Conservation (phyloP, 2,329 filamentous ascomycete genomes). For the Alternaria burnsii region DNA sequence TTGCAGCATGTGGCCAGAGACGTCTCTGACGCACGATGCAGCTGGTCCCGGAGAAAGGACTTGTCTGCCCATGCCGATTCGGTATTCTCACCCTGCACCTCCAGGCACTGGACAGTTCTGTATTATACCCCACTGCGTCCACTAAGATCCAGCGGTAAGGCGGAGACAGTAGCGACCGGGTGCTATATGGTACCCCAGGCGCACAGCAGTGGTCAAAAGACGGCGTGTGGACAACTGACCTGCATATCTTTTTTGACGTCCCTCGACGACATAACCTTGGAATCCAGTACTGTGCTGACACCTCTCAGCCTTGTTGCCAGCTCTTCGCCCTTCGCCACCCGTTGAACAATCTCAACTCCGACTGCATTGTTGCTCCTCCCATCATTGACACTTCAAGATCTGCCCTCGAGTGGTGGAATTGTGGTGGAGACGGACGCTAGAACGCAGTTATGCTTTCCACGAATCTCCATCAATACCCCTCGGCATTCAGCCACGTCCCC, state of each 20-base stretch:
- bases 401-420: conserved; percentile 34
- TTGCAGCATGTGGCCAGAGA: conserved; percentile 47
- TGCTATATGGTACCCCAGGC: conserved; percentile 50
- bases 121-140: conserved; percentile 48
- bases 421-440: conserved; percentile 46
- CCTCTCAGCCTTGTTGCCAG: conserved; percentile 18
- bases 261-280: conserved; percentile 37
- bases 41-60: conserved; percentile 45
- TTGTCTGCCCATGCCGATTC: conserved; percentile 41
- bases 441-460: conserved; percentile 49
- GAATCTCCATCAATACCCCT: conserved; percentile 50
- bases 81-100: conserved; percentile 46
- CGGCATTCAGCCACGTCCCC: conserved; percentile 54
- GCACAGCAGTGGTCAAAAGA: conserved; percentile 44
- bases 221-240: conserved; percentile 39
- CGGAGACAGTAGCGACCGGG: conserved; percentile 43
- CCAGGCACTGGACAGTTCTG: conserved; percentile 40
- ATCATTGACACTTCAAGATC: conserved; percentile 25
- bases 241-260: conserved; percentile 40
- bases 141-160: conserved; percentile 41
- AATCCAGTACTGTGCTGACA: conserved; percentile 40
- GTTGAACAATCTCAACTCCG: not conserved
- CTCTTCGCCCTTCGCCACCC: conserved; percentile 21
- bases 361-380: conserved; percentile 9
- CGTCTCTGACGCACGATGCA: conserved; percentile 47